These are phyloP conservation scores for Rubus idaeus DNA, from an alignment of 306 rosid genomes.

Conservation along the genomic window DNA sequence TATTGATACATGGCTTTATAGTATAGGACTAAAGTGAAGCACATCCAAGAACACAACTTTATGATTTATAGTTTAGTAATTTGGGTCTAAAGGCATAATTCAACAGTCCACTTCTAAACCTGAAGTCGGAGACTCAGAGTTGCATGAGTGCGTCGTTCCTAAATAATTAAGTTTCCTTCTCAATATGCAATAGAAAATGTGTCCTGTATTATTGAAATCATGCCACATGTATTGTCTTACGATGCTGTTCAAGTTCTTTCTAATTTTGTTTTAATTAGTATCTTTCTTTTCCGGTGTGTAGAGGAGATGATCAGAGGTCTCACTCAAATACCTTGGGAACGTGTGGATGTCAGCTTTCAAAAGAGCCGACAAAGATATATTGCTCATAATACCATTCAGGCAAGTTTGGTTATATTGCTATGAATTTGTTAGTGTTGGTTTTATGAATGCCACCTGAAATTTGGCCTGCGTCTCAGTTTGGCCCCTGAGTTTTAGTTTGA, in stretches of 20 bases:
- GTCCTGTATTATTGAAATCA: conserved; percentile 4
- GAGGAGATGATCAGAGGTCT: conserved; percentile 95
- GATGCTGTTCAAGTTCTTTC: conserved; percentile 5
- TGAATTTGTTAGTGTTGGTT: background rate
- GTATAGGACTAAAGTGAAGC: background rate
- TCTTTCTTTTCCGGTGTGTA: conserved; percentile 29
- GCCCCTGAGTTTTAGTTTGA: background rate
- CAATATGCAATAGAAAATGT: too few relatives aligned
- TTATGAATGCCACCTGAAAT: background rate
- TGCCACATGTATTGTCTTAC: background rate
- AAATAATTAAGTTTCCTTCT: background rate
- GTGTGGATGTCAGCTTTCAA: conserved; percentile 92
- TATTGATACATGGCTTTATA: background rate
- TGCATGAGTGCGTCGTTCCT: background rate
- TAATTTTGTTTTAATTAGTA: conserved; percentile 7
- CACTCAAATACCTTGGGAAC: conserved; percentile 84
- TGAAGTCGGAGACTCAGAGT: background rate
- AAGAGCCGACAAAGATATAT: conserved; percentile 72
- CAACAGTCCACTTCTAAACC: background rate
- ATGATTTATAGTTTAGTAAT: too few relatives aligned
- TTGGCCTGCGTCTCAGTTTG: background rate
- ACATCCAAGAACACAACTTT: background rate
- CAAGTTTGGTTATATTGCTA: conserved; percentile 27
- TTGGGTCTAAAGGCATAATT: too few relatives aligned
- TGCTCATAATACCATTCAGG: conserved; percentile 99